Evolutionary conservation across 164 flowering plant species (phyloP).

Genomic region (Stephania yunnanensis): DNA sequence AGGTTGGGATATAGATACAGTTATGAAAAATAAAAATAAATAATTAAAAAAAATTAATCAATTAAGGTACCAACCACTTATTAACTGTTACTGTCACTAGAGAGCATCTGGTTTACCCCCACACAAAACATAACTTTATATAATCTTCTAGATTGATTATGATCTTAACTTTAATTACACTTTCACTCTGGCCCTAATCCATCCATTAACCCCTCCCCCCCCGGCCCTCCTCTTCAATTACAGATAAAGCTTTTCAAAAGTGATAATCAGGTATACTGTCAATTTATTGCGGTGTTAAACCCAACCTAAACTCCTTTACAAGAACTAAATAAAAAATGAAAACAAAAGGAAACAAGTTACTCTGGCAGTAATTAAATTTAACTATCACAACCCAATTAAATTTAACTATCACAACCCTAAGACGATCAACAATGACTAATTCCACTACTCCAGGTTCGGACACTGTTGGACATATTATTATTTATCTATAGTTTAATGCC

Average conservation of each 20-base stretch:
- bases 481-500: no score
- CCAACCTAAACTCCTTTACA: neutral
- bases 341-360: neutral
- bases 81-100: no score
- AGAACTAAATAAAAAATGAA: neutral
- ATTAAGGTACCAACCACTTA: no score
- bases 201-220: neutral
- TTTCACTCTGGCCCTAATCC: neutral
- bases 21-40: no score
- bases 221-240: no score
- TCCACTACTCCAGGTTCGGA: neutral
- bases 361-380: neutral
- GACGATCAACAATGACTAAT: neutral
- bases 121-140: no score
- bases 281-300: neutral
- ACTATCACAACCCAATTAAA: neutral
- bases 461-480: no score
- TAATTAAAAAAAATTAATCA: no score
- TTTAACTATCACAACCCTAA: neutral
- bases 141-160: neutral
- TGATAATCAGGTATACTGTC: neutral
- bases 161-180: neutral
- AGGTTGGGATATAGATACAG: no score
- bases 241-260: neutral
- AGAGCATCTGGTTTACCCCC: no score